Conservation (phyloP, 2,329 filamentous ascomycete species). For the Trichoderma atrobrunneum region DNA sequence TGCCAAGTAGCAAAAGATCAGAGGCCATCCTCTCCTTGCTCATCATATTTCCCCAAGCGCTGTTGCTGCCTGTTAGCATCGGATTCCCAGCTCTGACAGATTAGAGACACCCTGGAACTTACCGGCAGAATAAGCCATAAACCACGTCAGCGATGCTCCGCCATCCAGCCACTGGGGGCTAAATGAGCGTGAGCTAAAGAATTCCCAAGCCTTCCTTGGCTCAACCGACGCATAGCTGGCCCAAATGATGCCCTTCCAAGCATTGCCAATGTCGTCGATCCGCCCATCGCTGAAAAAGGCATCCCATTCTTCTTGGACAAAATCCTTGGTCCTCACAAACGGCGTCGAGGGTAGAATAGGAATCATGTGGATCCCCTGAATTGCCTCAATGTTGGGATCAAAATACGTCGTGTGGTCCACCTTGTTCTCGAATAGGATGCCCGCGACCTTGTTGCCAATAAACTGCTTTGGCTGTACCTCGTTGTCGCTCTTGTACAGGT, state of each 20-base stretch:
- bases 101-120: conserved; percentile 37
- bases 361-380: conserved; percentile 80
- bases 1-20: not conserved
- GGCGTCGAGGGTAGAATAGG: conserved; percentile 68
- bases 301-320: conserved; percentile 81
- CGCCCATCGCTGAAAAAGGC: conserved; percentile 69
- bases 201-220: conserved; percentile 65
- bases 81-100: conserved; percentile 17
- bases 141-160: conserved; percentile 82
- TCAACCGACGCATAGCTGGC: conserved; percentile 79
- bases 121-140: conserved; percentile 75
- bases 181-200: conserved; percentile 68
- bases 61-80: conserved; percentile 12
- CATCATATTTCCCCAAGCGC: conserved; percentile 19
- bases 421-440: conserved; percentile 89
- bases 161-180: conserved; percentile 71
- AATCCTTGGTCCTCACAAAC: conserved; percentile 62
- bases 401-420: conserved; percentile 92
- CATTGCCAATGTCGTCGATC: conserved; percentile 63
- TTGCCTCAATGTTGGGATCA: conserved; percentile 66
- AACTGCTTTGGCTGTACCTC: conserved; percentile 70
- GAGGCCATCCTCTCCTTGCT: not conserved
- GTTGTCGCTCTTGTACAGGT: conserved; percentile 73
- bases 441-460: conserved; percentile 70
- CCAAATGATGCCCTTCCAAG: conserved; percentile 83